These are phyloP conservation scores for Leccinum pallidistipes DNA, from an alignment of 1,284 basidiomycete genomes.

Conservation along the genomic window DNA sequence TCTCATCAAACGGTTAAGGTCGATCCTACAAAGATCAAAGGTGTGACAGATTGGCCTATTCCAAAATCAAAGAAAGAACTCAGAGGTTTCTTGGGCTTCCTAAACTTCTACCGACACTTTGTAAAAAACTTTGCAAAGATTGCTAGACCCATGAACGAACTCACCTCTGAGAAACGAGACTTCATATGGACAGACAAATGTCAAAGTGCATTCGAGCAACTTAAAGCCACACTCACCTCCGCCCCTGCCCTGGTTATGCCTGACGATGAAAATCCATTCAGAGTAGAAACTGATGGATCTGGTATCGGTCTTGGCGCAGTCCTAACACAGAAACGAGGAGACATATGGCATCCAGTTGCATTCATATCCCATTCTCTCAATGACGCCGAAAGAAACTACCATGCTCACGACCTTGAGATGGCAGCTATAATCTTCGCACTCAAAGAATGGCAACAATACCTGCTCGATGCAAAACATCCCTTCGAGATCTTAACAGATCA, in stretches of 20 bases:
- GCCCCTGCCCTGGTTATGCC: neutral
- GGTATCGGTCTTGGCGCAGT: no score
- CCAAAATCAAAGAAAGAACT: neutral
- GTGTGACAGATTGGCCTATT: neutral
- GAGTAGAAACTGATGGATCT: no score
- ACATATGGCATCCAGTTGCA: no score
- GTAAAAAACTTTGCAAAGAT: neutral
- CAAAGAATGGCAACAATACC: no score
- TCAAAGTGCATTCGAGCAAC: neutral
- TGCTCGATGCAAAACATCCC: no score
- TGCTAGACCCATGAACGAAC: neutral
- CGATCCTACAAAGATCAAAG: neutral
- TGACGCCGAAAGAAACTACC: no score
- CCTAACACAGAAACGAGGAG: no score
- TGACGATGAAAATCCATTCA: rapidly evolving
- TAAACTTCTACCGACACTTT: neutral
- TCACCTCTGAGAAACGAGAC: neutral
- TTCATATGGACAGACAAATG: neutral
- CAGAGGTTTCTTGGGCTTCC: neutral
- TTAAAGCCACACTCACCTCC: rapidly evolving
- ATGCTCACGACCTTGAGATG: no score
- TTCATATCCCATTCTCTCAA: no score
- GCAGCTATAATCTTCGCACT: no score
- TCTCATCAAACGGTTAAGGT: neutral
- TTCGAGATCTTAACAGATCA: no score